Base-by-base conservation (phyloP, 2,329 filamentous ascomycete species). In the Tolypocladium pustulatum region DNA sequence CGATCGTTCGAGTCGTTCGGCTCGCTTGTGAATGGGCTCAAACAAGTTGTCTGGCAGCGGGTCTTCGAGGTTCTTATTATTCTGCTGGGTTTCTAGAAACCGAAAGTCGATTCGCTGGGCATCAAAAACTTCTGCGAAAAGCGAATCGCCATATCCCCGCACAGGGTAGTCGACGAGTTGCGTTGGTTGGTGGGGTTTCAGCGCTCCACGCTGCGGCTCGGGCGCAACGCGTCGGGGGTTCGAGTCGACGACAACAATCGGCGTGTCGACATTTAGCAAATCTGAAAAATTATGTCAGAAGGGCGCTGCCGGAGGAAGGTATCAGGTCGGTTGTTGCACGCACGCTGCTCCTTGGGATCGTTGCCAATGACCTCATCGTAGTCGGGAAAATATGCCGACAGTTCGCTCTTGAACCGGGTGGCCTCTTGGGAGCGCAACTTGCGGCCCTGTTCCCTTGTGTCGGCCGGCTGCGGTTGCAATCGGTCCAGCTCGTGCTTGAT, bases 321-420 rank as follows among this genome's bases (percentile, higher is more conserved):
- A 12, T 34, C 22, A 37, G 46, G 20, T 17, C 4, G 32, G 25
- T 13, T 40, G 38, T 34, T 56, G 27, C 41, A 78, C 83, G 71
- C 81, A 92, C 91, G 87, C 65, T 87, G 79, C 73, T 92, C 87
- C 66, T 88, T 88, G 43, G 86, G 84, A 62, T 90, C 87, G 69
- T 95, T 90, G 62, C 90, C 91, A 74, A 97, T 91, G 64, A 97
- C 84, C 70, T 96, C 90, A 73, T 97, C 92, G 73, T 96, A 97
- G 68, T 95, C 92, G 57, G 89, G 86, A 69, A 97, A 97, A 75
- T 96, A 97, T 54, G 85, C 83, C 41, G 91, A 87, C 61, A 97
- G 80, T 69, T 97, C 92, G 74, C 91, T 97, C 79, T 95, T 96
- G 75, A 91, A 87, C 65, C 90, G 82, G 56, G 87, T 87, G 13